These are phyloP conservation scores for Dissoconium aciculare DNA, from an alignment of 2,329 filamentous ascomycete genomes.

Conservation along the genomic window DNA sequence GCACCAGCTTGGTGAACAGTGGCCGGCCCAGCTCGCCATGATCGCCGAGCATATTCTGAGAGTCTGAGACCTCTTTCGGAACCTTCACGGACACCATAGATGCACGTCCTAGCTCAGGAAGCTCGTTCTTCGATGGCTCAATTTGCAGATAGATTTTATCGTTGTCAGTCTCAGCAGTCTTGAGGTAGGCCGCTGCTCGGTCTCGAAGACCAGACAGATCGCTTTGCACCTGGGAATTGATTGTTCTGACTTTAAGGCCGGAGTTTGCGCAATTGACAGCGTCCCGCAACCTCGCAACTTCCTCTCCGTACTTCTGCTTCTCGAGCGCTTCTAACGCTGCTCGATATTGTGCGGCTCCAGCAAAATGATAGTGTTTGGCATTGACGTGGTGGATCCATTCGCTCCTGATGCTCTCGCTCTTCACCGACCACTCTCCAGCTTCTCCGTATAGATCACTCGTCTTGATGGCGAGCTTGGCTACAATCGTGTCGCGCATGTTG, in stretches of 20 bases:
- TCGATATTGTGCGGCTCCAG: constrained; percentile 83
- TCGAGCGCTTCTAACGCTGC: constrained; percentile 83
- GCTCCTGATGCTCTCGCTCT: constrained; percentile 76
- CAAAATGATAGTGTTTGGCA: constrained; percentile 94
- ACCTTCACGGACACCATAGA: constrained; percentile 72
- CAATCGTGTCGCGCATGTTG: constrained; percentile 77
- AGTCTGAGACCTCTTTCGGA: constrained; percentile 68
- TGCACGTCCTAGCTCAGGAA: constrained; percentile 71
- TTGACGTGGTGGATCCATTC: constrained; percentile 98
- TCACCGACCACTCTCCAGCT: constrained; percentile 71
- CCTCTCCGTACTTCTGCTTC: constrained; percentile 88
- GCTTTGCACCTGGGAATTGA: constrained; percentile 69
- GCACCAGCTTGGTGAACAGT: constrained; percentile 80
- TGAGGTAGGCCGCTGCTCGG: constrained; percentile 72
- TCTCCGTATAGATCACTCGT: constrained; percentile 82
- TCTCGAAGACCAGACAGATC: constrained; percentile 74
- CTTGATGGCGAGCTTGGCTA: constrained; percentile 77
- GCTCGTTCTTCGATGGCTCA: constrained; percentile 75
- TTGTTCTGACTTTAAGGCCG: constrained; percentile 68
- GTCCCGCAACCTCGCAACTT: constrained; percentile 74
- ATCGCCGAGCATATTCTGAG: constrained; percentile 66
- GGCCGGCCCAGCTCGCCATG: constrained; percentile 62
- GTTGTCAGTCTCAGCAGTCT: constrained; percentile 88
- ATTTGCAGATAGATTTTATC: constrained; percentile 82
- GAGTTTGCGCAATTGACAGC: constrained; percentile 71